These are phyloP conservation scores for Solanum sejunctum DNA, from an alignment of 257 asterid species.

Conservation along the genomic window DNA sequence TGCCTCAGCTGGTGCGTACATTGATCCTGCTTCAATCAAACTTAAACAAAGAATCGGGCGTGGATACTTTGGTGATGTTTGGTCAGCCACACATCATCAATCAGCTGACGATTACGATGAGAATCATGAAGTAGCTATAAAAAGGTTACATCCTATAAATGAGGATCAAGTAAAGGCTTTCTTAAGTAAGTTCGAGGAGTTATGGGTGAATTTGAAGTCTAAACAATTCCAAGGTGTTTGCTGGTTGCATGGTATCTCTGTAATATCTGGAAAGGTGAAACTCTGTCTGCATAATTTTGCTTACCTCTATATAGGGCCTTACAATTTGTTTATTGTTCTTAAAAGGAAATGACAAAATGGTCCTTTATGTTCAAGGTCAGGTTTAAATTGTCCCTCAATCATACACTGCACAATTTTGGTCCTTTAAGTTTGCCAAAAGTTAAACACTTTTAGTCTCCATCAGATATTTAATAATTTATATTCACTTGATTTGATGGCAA, in stretches of 20 bases:
- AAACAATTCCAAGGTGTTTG: slow-evolving; percentile 34
- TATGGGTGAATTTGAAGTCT: slow-evolving; percentile 28
- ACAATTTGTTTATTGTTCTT: background rate
- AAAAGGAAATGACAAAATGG: background rate
- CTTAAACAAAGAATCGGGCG: slow-evolving; percentile 51
- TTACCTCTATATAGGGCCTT: background rate
- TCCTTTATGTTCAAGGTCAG: background rate
- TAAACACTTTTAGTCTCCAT: background rate
- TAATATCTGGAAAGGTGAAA: slow-evolving; percentile 28
- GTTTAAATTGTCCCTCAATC: background rate
- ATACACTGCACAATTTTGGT: background rate
- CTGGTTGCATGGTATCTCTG: slow-evolving; percentile 56
- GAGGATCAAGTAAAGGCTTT: slow-evolving; percentile 24
- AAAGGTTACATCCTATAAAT: slow-evolving; percentile 38
- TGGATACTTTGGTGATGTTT: slow-evolving; percentile 59
- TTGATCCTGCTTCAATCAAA: slow-evolving; percentile 39
- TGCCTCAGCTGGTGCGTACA: slow-evolving; percentile 3
- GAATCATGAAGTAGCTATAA: slow-evolving; percentile 54
- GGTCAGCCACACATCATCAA: slow-evolving; percentile 60
- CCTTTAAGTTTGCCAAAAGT: background rate
- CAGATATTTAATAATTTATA: background rate
- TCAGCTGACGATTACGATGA: slow-evolving; percentile 42
- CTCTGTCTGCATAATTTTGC: background rate
- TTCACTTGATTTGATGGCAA: background rate
- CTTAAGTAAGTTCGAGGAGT: slow-evolving; percentile 20